A percentile compares a stretch with the other conserved stretches of the same genome.
These are phyloP conservation scores for Santalum album DNA, from an alignment of 164 flowering plant genomes.

Conservation along the genomic window DNA sequence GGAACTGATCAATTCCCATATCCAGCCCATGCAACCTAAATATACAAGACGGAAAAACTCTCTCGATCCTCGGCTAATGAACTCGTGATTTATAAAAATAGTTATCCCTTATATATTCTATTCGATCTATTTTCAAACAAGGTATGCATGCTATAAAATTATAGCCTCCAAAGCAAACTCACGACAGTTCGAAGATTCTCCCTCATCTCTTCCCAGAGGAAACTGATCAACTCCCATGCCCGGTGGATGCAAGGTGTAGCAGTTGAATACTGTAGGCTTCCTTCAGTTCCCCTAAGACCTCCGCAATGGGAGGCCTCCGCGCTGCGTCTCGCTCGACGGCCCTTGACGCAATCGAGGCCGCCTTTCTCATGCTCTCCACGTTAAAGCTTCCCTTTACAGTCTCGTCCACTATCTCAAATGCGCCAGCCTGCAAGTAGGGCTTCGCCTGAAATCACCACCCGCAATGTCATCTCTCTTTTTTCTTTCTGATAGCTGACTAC, in stretches of 20 bases:
- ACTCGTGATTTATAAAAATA: too few relatives aligned
- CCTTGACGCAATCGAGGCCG: constrained; percentile 51
- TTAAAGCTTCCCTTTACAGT: constrained; percentile 51
- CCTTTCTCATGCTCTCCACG: constrained; percentile 63
- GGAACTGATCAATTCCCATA: too few relatives aligned
- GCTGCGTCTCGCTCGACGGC: constrained; percentile 80
- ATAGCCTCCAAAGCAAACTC: too few relatives aligned
- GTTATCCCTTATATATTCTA: too few relatives aligned
- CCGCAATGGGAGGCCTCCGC: constrained; percentile 63
- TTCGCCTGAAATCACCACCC: constrained; percentile 56
- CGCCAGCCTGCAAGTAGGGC: constrained; percentile 85
- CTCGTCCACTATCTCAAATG: constrained; percentile 78
- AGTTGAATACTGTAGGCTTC: constrained; percentile 78
- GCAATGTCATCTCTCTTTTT: not conserved
- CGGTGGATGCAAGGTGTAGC: constrained; percentile 43
- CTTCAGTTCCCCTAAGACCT: constrained; percentile 61
- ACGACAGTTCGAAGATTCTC: too few relatives aligned
- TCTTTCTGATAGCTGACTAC: too few relatives aligned
- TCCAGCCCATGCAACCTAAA: too few relatives aligned
- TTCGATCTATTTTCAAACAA: too few relatives aligned
- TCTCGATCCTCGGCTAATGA: too few relatives aligned
- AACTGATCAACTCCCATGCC: constrained; percentile 10
- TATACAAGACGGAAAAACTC: too few relatives aligned
- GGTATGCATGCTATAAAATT: too few relatives aligned
- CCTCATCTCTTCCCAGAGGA: too few relatives aligned